Evolutionary conservation across 495 filamentous ascomycete genomes (phyloP).

Genomic region (Tuber microsphaerosporum): DNA sequence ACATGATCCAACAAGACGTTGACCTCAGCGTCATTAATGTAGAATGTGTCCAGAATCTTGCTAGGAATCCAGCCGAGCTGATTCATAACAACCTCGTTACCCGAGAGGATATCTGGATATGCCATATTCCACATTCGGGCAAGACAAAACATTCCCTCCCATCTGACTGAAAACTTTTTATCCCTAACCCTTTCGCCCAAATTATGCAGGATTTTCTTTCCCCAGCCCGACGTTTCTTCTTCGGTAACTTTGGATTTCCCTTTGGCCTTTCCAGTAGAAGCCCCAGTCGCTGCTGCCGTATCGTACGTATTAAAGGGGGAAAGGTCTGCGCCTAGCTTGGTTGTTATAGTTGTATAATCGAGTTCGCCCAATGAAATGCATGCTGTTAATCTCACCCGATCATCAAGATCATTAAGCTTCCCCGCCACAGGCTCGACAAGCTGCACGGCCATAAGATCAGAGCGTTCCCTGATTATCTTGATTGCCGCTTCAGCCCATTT

Average conservation of each 20-base stretch:
- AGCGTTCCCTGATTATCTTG: constrained; percentile 55
- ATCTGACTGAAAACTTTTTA: constrained; percentile 68
- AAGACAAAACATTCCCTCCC: constrained; percentile 75
- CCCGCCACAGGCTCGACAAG: constrained; percentile 67
- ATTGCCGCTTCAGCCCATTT: constrained; percentile 81
- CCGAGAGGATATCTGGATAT: constrained; percentile 73
- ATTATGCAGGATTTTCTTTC: constrained; percentile 55
- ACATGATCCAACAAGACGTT: constrained; percentile 76
- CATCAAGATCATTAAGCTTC: constrained; percentile 80
- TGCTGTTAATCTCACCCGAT: constrained; percentile 80
- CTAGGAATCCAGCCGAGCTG: constrained; percentile 72
- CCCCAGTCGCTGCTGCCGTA: constrained; percentile 13
- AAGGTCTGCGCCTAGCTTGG: constrained; percentile 60
- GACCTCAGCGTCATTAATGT: constrained; percentile 82
- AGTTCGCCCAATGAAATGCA: constrained; percentile 72
- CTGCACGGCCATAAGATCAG: constrained; percentile 38
- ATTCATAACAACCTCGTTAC: constrained; percentile 64
- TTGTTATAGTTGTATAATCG: constrained; percentile 65
- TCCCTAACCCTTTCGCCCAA: constrained; percentile 86
- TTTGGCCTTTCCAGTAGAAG: constrained; percentile 13
- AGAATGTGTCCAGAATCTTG: constrained; percentile 79
- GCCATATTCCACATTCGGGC: constrained; percentile 87
- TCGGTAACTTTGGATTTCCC: constrained; percentile 54
- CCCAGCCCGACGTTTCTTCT: constrained; percentile 28
- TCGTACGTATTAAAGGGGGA: constrained; percentile 39